phyloP scores from a whole-genome alignment of 1,284 basidiomycete genomes.

The Boletus semigastroideus region DNA sequence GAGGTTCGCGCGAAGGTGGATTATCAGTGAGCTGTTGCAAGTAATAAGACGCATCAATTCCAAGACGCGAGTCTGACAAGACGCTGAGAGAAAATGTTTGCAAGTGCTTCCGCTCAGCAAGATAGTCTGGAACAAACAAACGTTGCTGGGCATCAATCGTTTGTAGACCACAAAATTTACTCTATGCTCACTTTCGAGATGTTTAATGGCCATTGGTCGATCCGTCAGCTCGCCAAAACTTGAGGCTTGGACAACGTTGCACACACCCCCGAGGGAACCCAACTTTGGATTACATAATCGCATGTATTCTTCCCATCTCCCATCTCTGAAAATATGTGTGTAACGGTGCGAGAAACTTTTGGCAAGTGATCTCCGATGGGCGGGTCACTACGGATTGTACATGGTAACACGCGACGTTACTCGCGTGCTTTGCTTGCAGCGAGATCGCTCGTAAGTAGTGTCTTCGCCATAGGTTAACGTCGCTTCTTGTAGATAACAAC shows the following conservation, averaged over 20 bases:
- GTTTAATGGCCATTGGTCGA: conserved; percentile 50
- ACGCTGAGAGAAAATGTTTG: conserved; percentile 82
- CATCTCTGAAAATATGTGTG: too few relatives aligned
- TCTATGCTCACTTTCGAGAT: conserved; percentile 47
- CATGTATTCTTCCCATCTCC: conserved; percentile 8
- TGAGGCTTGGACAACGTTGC: conserved; percentile 16
- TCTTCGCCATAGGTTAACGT: conserved; percentile 19
- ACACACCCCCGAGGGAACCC: conserved; percentile 12
- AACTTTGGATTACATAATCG: conserved; percentile 31
- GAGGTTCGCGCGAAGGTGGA: conserved; percentile 79
- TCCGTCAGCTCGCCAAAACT: conserved; percentile 14
- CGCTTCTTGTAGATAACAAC: conserved; percentile 3
- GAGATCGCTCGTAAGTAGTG: conserved; percentile 21
- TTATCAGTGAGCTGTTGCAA: conserved; percentile 78
- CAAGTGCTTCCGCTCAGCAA: conserved; percentile 84
- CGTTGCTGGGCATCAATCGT: neutral
- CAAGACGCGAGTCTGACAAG: conserved; percentile 90
- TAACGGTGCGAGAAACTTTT: conserved; percentile 5
- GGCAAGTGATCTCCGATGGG: neutral
- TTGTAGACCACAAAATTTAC: neutral
- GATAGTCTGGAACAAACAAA: conserved; percentile 56
- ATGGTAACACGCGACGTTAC: conserved; percentile 14
- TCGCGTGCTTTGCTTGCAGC: conserved; percentile 5
- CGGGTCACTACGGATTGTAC: conserved; percentile 5
- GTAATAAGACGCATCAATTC: conserved; percentile 96